Evolutionary conservation across 345 rosid species (phyloP).

Genomic region (Populus ilicifolia): DNA sequence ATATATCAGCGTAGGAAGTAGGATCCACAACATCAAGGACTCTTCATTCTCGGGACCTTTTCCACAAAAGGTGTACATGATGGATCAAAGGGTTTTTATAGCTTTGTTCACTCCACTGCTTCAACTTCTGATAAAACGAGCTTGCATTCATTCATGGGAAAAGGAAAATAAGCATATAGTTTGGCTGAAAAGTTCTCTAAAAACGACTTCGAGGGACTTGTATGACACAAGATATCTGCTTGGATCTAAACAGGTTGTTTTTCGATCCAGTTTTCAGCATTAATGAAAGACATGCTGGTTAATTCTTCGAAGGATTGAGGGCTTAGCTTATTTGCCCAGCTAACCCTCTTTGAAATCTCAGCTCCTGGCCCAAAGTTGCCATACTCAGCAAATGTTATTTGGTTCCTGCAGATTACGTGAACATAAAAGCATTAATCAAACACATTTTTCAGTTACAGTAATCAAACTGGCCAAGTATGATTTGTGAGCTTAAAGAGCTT

Average conservation of each 20-base stretch:
- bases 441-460: neutral
- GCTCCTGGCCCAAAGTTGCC: conserved; percentile 49
- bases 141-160: too few relatives aligned
- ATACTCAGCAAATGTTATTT: conserved; percentile 37
- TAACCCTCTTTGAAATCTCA: conserved; percentile 29
- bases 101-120: too few relatives aligned
- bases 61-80: too few relatives aligned
- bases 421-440: neutral
- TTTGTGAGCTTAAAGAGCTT: conserved; percentile 5
- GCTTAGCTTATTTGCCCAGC: conserved; percentile 40
- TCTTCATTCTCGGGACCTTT: too few relatives aligned
- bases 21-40: too few relatives aligned
- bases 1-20: too few relatives aligned
- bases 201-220: neutral
- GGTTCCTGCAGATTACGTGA: conserved; percentile 24
- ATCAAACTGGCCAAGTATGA: neutral
- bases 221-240: neutral
- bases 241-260: conserved; percentile 25
- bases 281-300: conserved; percentile 37
- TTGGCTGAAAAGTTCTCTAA: neutral
- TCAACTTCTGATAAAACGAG: too few relatives aligned
- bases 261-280: conserved; percentile 50
- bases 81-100: too few relatives aligned
- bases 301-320: neutral
- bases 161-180: too few relatives aligned